phyloP scores from a whole-genome alignment of 2,329 filamentous ascomycete species.

The Penicillium thymicola region DNA sequence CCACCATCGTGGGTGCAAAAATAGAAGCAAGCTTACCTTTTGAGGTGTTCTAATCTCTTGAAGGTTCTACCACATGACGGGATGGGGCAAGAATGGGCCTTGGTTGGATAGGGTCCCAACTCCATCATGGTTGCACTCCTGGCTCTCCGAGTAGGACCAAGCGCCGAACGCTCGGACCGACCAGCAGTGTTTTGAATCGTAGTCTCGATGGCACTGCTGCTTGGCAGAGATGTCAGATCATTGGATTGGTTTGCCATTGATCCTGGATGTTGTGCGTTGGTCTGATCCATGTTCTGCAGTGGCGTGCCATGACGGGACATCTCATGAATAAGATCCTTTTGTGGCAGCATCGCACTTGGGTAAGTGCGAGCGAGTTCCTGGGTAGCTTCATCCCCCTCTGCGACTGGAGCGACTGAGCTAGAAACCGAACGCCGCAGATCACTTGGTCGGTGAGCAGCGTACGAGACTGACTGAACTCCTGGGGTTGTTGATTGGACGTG shows the following conservation, averaged over 20 bases:
- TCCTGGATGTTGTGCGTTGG: slow-evolving; percentile 69
- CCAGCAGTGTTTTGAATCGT: slow-evolving; percentile 56
- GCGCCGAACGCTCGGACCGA: slow-evolving; percentile 52
- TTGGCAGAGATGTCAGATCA: slow-evolving; percentile 62
- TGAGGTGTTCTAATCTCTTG: slow-evolving; percentile 98
- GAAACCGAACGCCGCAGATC: slow-evolving; percentile 91
- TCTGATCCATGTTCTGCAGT: slow-evolving; percentile 77
- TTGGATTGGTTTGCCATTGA: slow-evolving; percentile 62
- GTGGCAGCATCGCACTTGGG: slow-evolving; percentile 67
- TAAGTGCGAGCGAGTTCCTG: slow-evolving; percentile 73
- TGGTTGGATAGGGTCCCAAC: slow-evolving; percentile 91
- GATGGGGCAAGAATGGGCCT: slow-evolving; percentile 98
- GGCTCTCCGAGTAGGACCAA: slow-evolving; percentile 80
- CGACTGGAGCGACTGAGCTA: slow-evolving; percentile 75
- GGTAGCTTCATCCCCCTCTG: slow-evolving; percentile 73
- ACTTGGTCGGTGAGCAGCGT: slow-evolving; percentile 73
- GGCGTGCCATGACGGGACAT: slow-evolving; percentile 91
- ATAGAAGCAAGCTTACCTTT: slow-evolving; percentile 68
- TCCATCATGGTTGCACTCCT: slow-evolving; percentile 96
- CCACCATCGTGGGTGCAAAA: slow-evolving; percentile 19
- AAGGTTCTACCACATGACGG: slow-evolving; percentile 95
- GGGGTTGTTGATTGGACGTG: slow-evolving; percentile 45
- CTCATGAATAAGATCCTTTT: slow-evolving; percentile 71
- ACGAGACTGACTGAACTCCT: slow-evolving; percentile 42
- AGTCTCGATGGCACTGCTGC: slow-evolving; percentile 59